Conservation (phyloP, 2,329 filamentous ascomycete genomes). For the Aspergillus sp. region DNA sequence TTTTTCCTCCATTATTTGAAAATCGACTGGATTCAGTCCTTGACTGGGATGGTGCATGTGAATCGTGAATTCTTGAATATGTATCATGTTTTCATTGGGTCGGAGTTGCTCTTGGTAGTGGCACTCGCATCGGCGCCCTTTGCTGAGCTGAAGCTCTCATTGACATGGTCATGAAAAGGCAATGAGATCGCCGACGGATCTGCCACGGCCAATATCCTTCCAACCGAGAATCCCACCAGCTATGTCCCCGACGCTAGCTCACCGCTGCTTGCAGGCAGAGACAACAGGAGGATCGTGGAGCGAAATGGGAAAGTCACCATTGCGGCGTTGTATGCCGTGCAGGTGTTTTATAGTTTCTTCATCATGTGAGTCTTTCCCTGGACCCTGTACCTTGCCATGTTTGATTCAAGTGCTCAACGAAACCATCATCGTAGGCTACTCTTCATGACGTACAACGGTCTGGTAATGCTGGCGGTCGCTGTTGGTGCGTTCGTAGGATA, state of each 20-base stretch:
- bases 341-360: conserved; percentile 99
- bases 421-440: conserved; percentile 62
- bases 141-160: conserved; percentile 18
- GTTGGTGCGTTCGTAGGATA: conserved; percentile 88
- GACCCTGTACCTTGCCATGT: too few relatives aligned
- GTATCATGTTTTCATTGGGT: not conserved
- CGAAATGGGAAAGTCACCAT: conserved; percentile 72
- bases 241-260: conserved; percentile 53
- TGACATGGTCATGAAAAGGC: conserved; percentile 24
- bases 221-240: conserved; percentile 10
- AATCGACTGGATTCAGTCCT: not conserved
- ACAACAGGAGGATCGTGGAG: conserved; percentile 55
- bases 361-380: conserved; percentile 73
- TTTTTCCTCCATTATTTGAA: conserved; percentile 1
- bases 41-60: conserved; percentile 4
- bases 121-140: not conserved
- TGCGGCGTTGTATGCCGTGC: conserved; percentile 77
- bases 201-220: conserved; percentile 15
- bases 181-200: conserved; percentile 28
- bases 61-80: conserved; percentile 6
- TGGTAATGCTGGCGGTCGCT: conserved; percentile 89
- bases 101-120: not conserved
- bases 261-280: conserved; percentile 71
- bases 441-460: conserved; percentile 99
- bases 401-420: too few relatives aligned